Percentiles rank a stretch among this genome's conserved stretches.
Conservation (phyloP, 192 early-diverging fungal species). For the Coemansia sp. region DNA sequence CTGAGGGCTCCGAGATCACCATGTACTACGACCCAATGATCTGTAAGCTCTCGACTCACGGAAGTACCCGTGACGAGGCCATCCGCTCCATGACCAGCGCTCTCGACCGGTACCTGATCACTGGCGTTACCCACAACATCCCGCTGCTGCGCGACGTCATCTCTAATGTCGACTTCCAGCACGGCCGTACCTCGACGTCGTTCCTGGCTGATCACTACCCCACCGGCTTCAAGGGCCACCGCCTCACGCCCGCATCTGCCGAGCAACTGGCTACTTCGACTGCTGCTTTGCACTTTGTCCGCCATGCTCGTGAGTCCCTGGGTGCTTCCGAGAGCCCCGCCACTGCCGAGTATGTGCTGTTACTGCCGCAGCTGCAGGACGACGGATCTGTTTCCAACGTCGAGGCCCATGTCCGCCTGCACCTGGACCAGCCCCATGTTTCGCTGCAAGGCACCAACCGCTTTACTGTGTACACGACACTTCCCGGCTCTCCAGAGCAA, state of each 20-base stretch:
- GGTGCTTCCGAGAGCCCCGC: too few species aligned
- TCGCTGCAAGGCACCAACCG: conserved; percentile 15
- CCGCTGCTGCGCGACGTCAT: conserved; percentile 86
- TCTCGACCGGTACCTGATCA: conserved; percentile 86
- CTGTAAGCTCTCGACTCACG: conserved; percentile 89
- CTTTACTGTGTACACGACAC: conserved; percentile 7
- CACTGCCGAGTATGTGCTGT: too few species aligned
- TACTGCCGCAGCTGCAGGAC: conserved; percentile 48
- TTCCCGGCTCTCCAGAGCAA: conserved; percentile 10
- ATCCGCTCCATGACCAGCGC: conserved; percentile 73
- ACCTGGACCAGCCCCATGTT: background rate
- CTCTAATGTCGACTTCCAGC: conserved; percentile 60
- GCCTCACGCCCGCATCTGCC: conserved; percentile 47
- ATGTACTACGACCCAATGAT: conserved; percentile 97
- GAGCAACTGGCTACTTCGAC: conserved; percentile 61
- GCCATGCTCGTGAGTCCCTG: conserved; percentile 55
- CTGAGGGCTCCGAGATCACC: conserved; percentile 87
- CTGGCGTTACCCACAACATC: conserved; percentile 94
- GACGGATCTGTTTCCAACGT: conserved; percentile 38
- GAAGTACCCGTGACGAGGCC: conserved; percentile 65
- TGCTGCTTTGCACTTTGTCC: conserved; percentile 61
- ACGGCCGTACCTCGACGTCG: conserved; percentile 75
- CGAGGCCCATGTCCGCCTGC: conserved; percentile 5
- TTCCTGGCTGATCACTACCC: conserved; percentile 90
- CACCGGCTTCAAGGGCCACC: conserved; percentile 74